A percentile compares a stretch with the other conserved stretches of the same genome.
Conservation (phyloP, 345 rosid species). For the Passiflora organensis region DNA sequence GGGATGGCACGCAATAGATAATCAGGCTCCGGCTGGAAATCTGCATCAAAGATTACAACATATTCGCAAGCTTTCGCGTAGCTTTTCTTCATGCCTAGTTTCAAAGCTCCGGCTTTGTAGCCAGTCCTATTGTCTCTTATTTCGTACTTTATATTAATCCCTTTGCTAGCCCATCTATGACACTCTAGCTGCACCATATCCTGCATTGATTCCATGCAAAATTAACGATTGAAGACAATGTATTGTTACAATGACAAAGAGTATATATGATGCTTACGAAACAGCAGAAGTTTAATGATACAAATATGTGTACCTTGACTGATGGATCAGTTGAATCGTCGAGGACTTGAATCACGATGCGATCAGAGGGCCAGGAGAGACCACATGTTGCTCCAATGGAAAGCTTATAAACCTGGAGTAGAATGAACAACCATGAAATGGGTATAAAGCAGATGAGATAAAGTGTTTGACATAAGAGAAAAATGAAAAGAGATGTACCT, state of each 20-base stretch:
- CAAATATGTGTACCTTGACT: conserved; percentile 47
- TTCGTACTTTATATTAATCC: conserved; percentile 83
- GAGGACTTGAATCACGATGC: conserved; percentile 83
- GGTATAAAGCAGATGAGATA: background rate
- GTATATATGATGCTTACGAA: too few species aligned
- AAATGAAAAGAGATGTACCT: conserved; percentile 38
- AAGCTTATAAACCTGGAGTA: conserved; percentile 9
- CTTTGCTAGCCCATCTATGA: conserved; percentile 93
- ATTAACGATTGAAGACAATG: background rate
- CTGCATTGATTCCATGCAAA: conserved; percentile 23
- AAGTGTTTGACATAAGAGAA: background rate
- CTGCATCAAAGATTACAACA: conserved; percentile 92
- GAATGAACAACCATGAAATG: background rate
- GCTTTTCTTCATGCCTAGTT: conserved; percentile 87
- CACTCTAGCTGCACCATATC: conserved; percentile 85
- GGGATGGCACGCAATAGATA: conserved; percentile 85
- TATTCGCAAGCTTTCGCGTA: conserved; percentile 79
- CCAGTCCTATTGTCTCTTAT: conserved; percentile 79
- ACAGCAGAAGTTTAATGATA: too few species aligned
- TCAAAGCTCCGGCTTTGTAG: conserved; percentile 87
- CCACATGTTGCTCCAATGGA: conserved; percentile 92
- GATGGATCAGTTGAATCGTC: conserved; percentile 92
- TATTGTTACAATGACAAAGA: too few species aligned
- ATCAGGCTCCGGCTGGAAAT: conserved; percentile 96
- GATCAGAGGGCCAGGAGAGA: conserved; percentile 94